Evolutionary conservation across 2,329 filamentous ascomycete species (phyloP).

Genomic region (Nothophaeocryptopus gaeumannii): DNA sequence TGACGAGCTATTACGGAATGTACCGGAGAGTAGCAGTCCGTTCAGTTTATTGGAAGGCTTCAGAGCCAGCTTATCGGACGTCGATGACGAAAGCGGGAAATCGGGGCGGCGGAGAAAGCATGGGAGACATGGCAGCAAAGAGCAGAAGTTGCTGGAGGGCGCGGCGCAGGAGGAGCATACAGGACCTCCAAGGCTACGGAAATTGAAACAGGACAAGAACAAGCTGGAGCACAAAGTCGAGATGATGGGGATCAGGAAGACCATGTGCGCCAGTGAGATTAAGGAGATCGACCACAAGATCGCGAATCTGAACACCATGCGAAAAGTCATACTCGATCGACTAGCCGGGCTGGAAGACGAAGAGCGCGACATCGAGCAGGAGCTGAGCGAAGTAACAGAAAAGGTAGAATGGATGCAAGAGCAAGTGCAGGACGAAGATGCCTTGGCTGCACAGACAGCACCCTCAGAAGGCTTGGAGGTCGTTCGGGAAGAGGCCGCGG

Average conservation of each 20-base stretch:
- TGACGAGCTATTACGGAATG: conserved; percentile 84
- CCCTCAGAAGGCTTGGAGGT: conserved; percentile 44
- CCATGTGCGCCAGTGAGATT: conserved; percentile 96
- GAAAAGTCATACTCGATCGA: conserved; percentile 83
- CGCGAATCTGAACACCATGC: conserved; percentile 86
- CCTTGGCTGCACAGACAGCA: conserved; percentile 41
- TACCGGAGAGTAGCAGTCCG: conserved; percentile 78
- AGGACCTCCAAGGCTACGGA: conserved; percentile 65
- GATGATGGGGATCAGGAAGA: conserved; percentile 88
- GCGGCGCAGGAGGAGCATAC: conserved; percentile 59
- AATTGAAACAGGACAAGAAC: conserved; percentile 76
- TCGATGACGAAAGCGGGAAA: conserved; percentile 40
- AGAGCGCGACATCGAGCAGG: conserved; percentile 84
- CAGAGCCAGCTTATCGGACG: conserved; percentile 79
- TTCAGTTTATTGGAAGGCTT: conserved; percentile 98
- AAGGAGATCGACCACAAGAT: conserved; percentile 97
- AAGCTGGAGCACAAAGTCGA: conserved; percentile 81
- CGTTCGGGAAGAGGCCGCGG: conserved; percentile 46
- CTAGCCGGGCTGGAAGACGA: conserved; percentile 85
- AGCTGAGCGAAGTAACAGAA: conserved; percentile 63
- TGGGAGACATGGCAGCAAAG: conserved; percentile 67
- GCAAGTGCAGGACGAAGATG: conserved; percentile 52
- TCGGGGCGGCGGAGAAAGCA: conserved; percentile 60
- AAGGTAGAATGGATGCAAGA: conserved; percentile 63
- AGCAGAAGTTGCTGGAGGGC: conserved; percentile 67